A percentile compares a stretch with the other conserved stretches of the same genome.
Evolutionary conservation across 1,284 basidiomycete species (phyloP).

Genomic region (Marasmius oreades): DNA sequence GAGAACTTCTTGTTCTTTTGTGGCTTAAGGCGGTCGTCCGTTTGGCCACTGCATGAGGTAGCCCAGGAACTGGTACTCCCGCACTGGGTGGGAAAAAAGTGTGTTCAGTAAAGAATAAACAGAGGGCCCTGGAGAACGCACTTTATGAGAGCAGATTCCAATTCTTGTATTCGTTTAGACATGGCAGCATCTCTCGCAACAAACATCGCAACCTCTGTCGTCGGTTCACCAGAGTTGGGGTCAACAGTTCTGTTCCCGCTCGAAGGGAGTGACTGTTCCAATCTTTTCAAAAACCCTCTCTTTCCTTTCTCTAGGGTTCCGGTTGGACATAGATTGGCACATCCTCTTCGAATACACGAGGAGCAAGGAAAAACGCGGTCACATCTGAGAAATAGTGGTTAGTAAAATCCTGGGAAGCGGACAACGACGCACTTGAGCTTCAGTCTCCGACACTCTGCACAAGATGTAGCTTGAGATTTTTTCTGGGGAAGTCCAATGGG

Average conservation of each 20-base stretch:
- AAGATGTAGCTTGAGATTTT: conserved; percentile 22
- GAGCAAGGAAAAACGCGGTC: conserved; percentile 23
- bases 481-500: neutral
- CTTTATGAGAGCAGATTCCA: conserved; percentile 20
- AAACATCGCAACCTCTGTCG: conserved; percentile 23
- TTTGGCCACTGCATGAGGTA: conserved; percentile 4
- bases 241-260: conserved; percentile 2
- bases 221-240: conserved; percentile 11
- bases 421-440: conserved; percentile 17
- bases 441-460: conserved; percentile 21
- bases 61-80: conserved; percentile 18
- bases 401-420: neutral
- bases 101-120: neutral
- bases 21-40: neutral
- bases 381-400: conserved; percentile 9
- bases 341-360: conserved; percentile 22
- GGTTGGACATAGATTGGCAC: conserved; percentile 22
- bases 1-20: neutral
- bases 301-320: conserved; percentile 24
- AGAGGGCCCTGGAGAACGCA: conserved; percentile 4
- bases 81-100: conserved; percentile 6
- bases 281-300: conserved; percentile 22
- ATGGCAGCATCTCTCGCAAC: conserved; percentile 22
- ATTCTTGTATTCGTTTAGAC: conserved; percentile 22
- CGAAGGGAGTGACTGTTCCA: conserved; percentile 22